Evolutionary conservation across 2,329 filamentous ascomycete species (phyloP).

Genomic region (Fusarium sororula): DNA sequence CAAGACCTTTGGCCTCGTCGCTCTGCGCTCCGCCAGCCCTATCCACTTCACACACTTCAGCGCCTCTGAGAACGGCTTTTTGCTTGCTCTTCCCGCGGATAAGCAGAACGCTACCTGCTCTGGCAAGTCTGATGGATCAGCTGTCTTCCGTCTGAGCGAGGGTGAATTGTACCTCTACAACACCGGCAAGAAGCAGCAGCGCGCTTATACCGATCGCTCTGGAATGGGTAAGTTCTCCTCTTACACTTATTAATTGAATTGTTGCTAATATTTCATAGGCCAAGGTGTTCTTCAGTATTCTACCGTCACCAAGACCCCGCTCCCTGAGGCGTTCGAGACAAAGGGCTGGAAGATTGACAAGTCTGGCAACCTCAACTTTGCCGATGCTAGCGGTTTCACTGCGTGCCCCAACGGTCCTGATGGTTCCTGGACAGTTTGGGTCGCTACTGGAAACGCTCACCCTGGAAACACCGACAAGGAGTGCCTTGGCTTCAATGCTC

Average conservation of each 20-base stretch:
- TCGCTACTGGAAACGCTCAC: conserved; percentile 41
- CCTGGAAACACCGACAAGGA: conserved; percentile 49
- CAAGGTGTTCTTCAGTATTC: conserved; percentile 64
- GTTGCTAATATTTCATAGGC: conserved; percentile 45
- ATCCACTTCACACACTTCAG: conserved; percentile 58
- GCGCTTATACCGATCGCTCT: conserved; percentile 64
- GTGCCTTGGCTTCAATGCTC: conserved; percentile 50
- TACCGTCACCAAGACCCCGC: conserved; percentile 45
- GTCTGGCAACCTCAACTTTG: conserved; percentile 16
- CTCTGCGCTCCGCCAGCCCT: conserved; percentile 57
- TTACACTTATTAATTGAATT: accelerated
- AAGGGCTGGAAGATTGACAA: conserved; percentile 58
- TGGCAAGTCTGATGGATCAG: conserved; percentile 48
- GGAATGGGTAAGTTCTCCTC: conserved; percentile 60
- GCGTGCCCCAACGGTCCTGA: conserved; percentile 60
- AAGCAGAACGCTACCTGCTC: conserved; percentile 60
- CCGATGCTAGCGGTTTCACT: conserved; percentile 47
- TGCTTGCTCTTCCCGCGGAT: conserved; percentile 49
- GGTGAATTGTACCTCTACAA: conserved; percentile 59
- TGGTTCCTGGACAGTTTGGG: conserved; percentile 54
- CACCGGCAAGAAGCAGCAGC: conserved; percentile 53
- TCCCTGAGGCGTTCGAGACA: conserved; percentile 55
- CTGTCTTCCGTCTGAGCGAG: conserved; percentile 58
- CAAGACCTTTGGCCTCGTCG: conserved; percentile 56
- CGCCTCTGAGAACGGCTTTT: conserved; percentile 56